Base-by-base conservation (phyloP, 371 early-diverging fungal genomes). In the Smittium mucronatum region DNA sequence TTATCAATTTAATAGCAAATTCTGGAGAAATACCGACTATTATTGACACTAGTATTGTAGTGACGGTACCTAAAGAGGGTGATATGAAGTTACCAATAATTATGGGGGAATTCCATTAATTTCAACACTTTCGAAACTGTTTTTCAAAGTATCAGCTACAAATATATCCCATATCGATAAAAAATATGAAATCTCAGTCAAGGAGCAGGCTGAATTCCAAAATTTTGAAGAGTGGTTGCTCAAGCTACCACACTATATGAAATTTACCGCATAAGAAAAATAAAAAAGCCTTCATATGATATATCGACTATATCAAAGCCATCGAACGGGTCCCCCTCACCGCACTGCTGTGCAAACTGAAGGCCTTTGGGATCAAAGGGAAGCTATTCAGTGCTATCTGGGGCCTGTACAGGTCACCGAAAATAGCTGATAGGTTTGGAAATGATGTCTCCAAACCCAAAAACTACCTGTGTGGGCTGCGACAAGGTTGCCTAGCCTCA, bases 141-240 rank as follows among this genome's bases (percentile, higher is more conserved):
- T n/a, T n/a, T n/a, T n/a, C n/a, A n/a, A n/a, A n/a, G n/a, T n/a
- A n/a, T n/a, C n/a, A n/a, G n/a, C n/a, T n/a, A n/a, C n/a, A n/a
- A n/a, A n/a, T n/a, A n/a, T n/a, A n/a, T n/a, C n/a, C n/a, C n/a
- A n/a, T n/a, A n/a, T n/a, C 17, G 63, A 61, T 11, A 30, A 30
- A 61, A 28, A 11, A 11, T 11, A 61, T 33, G n/a, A 61, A 30
- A 11, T n/a, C 5, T n/a, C 26, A 30, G 5, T 28, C 5, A 61
- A 61, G 63, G 63, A 61, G 63, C 63, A 61, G 16, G 5, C 63
- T 61, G 63, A 33, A 5, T 61, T 61, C n/a, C 29, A 26, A 33
- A 61, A 30, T 28, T 26, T 30, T 28, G 63, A 61, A 61, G 5
- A 61, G 26, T 28, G 16, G 33, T n/a, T 61, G 63, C 15, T n/a